A percentile compares a stretch with the other conserved stretches of the same genome.
Conservation (phyloP, 1,139 yeast species). For the Diutina pseudorugosa region DNA sequence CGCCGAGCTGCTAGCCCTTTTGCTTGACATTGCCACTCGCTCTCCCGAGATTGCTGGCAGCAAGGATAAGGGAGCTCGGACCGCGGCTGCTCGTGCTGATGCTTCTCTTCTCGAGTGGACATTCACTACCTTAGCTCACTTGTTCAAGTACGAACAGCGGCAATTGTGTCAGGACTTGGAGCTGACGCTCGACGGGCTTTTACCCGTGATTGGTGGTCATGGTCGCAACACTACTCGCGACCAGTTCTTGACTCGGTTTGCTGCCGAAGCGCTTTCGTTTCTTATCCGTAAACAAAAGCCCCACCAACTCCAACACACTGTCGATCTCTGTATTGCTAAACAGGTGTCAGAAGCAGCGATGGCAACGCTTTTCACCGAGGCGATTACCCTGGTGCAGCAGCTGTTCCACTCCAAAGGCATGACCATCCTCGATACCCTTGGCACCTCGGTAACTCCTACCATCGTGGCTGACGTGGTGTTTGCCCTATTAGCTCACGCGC, state of each 20-base stretch:
- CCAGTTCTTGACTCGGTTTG: conserved; percentile 63
- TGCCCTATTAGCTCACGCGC: not conserved
- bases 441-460: too few relatives aligned
- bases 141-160: conserved; percentile 75
- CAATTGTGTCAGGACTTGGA: conserved; percentile 47
- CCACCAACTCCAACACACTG: conserved; percentile 37
- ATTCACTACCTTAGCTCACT: conserved; percentile 76
- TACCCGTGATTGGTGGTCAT: conserved; percentile 47
- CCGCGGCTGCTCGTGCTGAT: not conserved
- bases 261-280: conserved; percentile 86
- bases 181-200: conserved; percentile 54
- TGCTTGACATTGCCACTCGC: conserved; percentile 40
- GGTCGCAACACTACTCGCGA: conserved; percentile 17
- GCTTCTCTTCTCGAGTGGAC: conserved; percentile 71
- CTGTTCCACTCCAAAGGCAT: conserved; percentile 55
- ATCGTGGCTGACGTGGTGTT: not conserved
- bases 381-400: conserved; percentile 62
- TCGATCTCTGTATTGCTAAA: conserved; percentile 39
- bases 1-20: conserved; percentile 33
- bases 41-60: conserved; percentile 9
- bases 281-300: conserved; percentile 57
- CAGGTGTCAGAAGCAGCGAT: conserved; percentile 27
- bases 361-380: conserved; percentile 53
- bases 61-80: not conserved
- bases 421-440: not conserved